These are phyloP conservation scores for Xylaria sp. DNA, from an alignment of 2,329 filamentous ascomycete genomes.

Conservation along the genomic window DNA sequence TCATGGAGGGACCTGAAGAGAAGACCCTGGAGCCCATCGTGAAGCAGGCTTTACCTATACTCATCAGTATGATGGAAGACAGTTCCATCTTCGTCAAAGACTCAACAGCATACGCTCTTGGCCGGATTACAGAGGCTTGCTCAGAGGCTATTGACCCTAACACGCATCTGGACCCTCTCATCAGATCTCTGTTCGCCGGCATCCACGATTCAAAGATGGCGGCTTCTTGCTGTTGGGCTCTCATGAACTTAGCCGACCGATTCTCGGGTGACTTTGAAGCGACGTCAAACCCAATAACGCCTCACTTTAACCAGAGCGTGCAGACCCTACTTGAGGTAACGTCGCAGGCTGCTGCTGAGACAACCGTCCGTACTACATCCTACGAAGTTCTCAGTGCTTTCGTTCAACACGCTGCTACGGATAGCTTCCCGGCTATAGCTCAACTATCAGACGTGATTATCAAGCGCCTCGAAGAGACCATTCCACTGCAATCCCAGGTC, in stretches of 20 bases:
- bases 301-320: slow-evolving; percentile 93
- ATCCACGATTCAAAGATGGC: slow-evolving; percentile 96
- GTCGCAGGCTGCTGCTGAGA: slow-evolving; percentile 82
- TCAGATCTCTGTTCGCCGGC: slow-evolving; percentile 88
- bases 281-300: slow-evolving; percentile 81
- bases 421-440: slow-evolving; percentile 83
- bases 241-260: slow-evolving; percentile 97
- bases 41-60: slow-evolving; percentile 90
- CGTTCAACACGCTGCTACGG: slow-evolving; percentile 87
- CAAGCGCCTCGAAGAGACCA: slow-evolving; percentile 88
- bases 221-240: slow-evolving; percentile 96
- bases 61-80: slow-evolving; percentile 94
- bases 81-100: slow-evolving; percentile 90
- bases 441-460: slow-evolving; percentile 88
- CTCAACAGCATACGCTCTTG: slow-evolving; percentile 94
- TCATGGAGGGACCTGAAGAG: slow-evolving; percentile 98
- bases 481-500: slow-evolving; percentile 89
- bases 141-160: slow-evolving; percentile 89
- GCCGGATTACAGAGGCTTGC: slow-evolving; percentile 93
- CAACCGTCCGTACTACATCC: slow-evolving; percentile 89
- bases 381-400: slow-evolving; percentile 98
- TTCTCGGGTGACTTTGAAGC: slow-evolving; percentile 89
- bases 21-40: slow-evolving; percentile 92
- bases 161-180: slow-evolving; percentile 83
- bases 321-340: slow-evolving; percentile 86